Evolutionary conservation across 2,329 filamentous ascomycete species (phyloP), one percentile per base, ranked within the genome.

Genomic region (Diplocarpon rosae): DNA sequence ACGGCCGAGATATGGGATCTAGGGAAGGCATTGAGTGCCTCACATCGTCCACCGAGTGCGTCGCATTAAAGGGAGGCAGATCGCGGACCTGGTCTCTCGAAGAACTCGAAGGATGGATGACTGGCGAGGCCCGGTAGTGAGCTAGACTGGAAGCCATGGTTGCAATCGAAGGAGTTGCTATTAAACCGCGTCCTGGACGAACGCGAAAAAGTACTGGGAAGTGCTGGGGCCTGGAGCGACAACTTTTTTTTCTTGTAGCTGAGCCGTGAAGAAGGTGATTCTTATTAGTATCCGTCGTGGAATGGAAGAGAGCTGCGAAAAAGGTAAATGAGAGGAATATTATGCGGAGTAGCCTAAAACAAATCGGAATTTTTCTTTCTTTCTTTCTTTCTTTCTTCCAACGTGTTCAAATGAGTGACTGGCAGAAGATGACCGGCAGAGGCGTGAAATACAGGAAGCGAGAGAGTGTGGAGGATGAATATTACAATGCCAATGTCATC

Each of bases 61-160:
- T 61, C 60, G 63, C 67, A 30, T 63, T 69, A 58, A 69, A 65
- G 13, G 66, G 59, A 28, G 68, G 62, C 57, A 71, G 63, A 53
- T 71, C 65, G 41, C 67, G 66, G 39, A 57, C 61, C 53, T 69
- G 65, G 47, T 72, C 67, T 52, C 70, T 65, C 52, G 72, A 71
- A 24, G 20, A 24, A 24, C 20, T 24, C 30, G 67, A 65, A 52
- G 69, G 63, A 56, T 64, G 61, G 28, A 24, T 33, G 59, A 75
- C 69, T 69, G 73, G 69, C 68, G 73, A 69, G 53, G 75, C 71
- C 71, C 72, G 67, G 59, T 74, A 76, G 47, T 71, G 69, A 65
- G 72, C 73, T 64, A 78, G 71, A 59, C 73, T 71, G 64, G 72
- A 78, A 67, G 74, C 69, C 70, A 70, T 75, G 58, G 51, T 64